phyloP scores from a whole-genome alignment of 1,139 yeast genomes.

The Saccharomycopsis phalli region DNA sequence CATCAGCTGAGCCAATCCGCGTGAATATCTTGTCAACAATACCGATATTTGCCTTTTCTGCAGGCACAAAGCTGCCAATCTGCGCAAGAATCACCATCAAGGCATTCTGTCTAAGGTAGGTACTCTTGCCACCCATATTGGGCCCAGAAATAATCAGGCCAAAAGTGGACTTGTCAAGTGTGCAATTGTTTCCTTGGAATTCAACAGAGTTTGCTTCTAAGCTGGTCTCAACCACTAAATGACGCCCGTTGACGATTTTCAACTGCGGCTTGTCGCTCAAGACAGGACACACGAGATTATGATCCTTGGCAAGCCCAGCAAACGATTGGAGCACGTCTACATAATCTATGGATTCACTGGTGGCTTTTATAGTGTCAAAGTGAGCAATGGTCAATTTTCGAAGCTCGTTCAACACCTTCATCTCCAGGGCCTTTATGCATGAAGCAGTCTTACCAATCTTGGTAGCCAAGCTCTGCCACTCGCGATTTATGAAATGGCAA shows the following conservation, averaged over 20 bases:
- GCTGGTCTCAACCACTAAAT: conserved; percentile 82
- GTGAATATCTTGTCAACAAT: conserved; percentile 82
- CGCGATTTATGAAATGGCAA: conserved; percentile 5
- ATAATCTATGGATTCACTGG: conserved; percentile 46
- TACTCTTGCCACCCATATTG: conserved; percentile 96
- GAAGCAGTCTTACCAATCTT: conserved; percentile 7
- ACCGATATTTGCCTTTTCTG: conserved; percentile 60
- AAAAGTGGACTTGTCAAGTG: conserved; percentile 30
- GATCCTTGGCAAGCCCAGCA: conserved; percentile 59
- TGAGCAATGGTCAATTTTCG: conserved; percentile 32
- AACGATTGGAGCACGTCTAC: conserved; percentile 71
- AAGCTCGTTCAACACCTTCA: conserved; percentile 35
- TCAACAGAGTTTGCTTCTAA: conserved; percentile 33
- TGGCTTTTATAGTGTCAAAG: conserved; percentile 36
- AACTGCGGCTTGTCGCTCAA: conserved; percentile 40
- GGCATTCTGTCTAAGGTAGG: conserved; percentile 83
- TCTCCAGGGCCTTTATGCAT: conserved; percentile 34
- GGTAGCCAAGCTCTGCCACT: conserved; percentile 12
- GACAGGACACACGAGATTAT: conserved; percentile 56
- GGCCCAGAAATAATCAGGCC: conserved; percentile 87
- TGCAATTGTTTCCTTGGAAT: conserved; percentile 62
- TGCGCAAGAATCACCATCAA: conserved; percentile 79
- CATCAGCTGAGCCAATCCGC: conserved; percentile 88
- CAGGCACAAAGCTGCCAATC: conserved; percentile 86
- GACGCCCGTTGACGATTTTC: conserved; percentile 59